Base-by-base conservation (phyloP, 2,329 filamentous ascomycete species). In the Rachicladosporium sp. region DNA sequence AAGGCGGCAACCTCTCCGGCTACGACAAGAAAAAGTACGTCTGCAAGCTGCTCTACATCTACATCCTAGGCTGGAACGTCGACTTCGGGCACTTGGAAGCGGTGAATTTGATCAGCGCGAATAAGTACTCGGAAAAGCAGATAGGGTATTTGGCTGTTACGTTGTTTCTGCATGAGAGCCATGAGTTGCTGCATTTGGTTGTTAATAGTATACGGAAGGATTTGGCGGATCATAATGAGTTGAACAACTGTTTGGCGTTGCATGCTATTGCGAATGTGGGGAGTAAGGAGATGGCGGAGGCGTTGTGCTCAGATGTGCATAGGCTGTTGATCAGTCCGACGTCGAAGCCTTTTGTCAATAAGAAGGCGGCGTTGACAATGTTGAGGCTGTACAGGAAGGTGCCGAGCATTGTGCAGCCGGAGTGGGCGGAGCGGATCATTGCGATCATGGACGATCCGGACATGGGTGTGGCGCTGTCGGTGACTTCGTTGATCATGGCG, bases 21-120 rank as follows among this genome's bases (percentile, higher is more conserved):
- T 98, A 98, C 60, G 87, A 95, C 70, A 95, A 93, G 72, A 98
- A 98, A 75, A 98, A 98, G 82, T 98, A 98, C 61, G 91, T 98
- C 50, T 98, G 91, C 84, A 98, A 98, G 78, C 77, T 98, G 51
- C 72, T 98, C 46, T 98, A 98, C 63, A 96, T 98, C 56, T 98
- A 98, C 64, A 98, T 98, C 44, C 76, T 98, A 49, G 91, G 91
- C 36, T 98, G 91, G 82, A 89, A 98, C 61, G 89, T 98, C 65
- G 93, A 96, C 62, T 98, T 98, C 63, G 91, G 91, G 41, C 91
- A 98, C 60, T 78, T 98, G 50, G 91, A 98, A 67, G 93, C 93
- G 29, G 89, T 98, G 58, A 96, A 96, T 58, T 76, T 98, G 55
- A 93, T 98, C 52, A 95, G 89, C 21, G 87, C 89, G 41, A 87